Conservation (phyloP, 2,329 filamentous ascomycete species). For the Dactylellina leptospora region DNA sequence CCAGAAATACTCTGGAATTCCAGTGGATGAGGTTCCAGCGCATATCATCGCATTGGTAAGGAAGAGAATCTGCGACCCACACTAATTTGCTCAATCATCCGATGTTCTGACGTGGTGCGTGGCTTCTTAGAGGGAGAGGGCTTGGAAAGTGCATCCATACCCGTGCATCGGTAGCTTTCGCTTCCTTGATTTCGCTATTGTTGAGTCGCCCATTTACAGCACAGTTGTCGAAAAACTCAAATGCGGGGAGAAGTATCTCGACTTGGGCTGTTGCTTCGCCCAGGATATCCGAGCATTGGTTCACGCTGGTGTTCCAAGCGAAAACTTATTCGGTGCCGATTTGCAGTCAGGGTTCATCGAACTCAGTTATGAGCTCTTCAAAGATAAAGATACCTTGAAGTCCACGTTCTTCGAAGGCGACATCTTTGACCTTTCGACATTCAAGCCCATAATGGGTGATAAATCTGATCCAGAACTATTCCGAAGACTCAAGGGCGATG, state of each 20-base stretch:
- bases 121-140: conserved; percentile 58
- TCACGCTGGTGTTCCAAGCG: conserved; percentile 60
- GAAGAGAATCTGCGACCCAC: too few relatives aligned
- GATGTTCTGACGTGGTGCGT: not conserved
- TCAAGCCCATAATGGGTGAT: conserved; percentile 2
- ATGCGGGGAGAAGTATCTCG: conserved; percentile 59
- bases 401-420: conserved; percentile 57
- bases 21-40: conserved; percentile 11
- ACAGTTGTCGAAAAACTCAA: conserved; percentile 58
- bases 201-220: conserved; percentile 58
- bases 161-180: conserved; percentile 61
- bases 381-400: conserved; percentile 57
- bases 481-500: conserved; percentile 54
- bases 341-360: conserved; percentile 59
- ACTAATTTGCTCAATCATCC: too few relatives aligned
- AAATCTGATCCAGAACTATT: conserved; percentile 44
- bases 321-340: conserved; percentile 61
- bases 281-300: conserved; percentile 63
- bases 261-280: conserved; percentile 63
- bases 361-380: conserved; percentile 60
- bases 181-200: conserved; percentile 60
- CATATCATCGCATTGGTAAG: conserved; percentile 37
- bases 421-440: conserved; percentile 55
- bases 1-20: conserved; percentile 25
- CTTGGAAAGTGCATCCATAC: conserved; percentile 60